Percentiles rank a stretch among this genome's conserved stretches.
Conservation (phyloP, 345 rosid species). For the Citrus inodora region DNA sequence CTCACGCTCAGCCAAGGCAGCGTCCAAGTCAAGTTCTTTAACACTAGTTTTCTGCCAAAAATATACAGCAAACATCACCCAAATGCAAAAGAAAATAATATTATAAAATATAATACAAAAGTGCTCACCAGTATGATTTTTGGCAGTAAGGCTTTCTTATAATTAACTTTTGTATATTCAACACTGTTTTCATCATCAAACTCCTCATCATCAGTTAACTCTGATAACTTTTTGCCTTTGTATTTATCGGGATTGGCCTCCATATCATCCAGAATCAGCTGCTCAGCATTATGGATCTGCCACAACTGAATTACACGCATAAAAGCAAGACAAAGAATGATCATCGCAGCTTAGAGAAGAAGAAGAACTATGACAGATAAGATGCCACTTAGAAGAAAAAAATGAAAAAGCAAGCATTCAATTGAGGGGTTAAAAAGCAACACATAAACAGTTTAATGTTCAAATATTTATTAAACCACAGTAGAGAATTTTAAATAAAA, state of each 20-base stretch:
- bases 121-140: conserved; percentile 64
- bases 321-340: neutral
- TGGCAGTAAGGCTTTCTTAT: conserved; percentile 57
- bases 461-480: neutral
- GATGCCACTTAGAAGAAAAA: neutral
- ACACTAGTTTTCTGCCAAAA: conserved; percentile 77
- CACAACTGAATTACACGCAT: conserved; percentile 60
- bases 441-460: neutral
- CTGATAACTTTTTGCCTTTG: conserved; percentile 70
- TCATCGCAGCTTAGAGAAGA: neutral
- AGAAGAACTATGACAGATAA: neutral
- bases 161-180: conserved; percentile 49
- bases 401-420: neutral
- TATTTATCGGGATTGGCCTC: conserved; percentile 87
- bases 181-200: conserved; percentile 66
- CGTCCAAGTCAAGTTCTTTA: conserved; percentile 86
- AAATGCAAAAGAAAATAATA: conserved; percentile 1
- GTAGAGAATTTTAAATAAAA: neutral
- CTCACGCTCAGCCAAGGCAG: conserved; percentile 89
- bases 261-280: conserved; percentile 85
- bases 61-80: conserved; percentile 18
- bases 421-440: neutral
- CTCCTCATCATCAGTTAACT: conserved; percentile 72
- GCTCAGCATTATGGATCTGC: conserved; percentile 91
- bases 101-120: neutral